Evolutionary conservation across 129 eudicot genomes (phyloP).

Genomic region (Helichrysum umbraculigerum): DNA sequence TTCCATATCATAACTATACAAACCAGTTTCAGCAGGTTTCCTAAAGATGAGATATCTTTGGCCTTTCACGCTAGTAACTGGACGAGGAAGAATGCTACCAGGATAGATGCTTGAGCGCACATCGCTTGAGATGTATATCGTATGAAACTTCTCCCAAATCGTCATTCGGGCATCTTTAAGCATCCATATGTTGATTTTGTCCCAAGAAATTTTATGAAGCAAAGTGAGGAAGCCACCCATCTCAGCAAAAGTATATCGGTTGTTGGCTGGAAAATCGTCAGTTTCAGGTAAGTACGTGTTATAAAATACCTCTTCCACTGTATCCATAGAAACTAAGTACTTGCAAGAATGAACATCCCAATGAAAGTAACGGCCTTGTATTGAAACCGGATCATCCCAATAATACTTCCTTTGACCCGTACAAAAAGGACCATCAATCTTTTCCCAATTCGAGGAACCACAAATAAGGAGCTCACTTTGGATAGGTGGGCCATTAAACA

Average conservation of each 20-base stretch:
- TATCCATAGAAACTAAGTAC: slow-evolving; percentile 35
- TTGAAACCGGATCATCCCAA: slow-evolving; percentile 37
- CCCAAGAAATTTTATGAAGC: neutral
- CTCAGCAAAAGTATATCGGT: slow-evolving; percentile 19
- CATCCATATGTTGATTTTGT: slow-evolving; percentile 28
- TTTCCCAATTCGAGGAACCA: slow-evolving; percentile 19
- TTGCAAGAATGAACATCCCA: slow-evolving; percentile 35
- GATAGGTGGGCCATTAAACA: slow-evolving; percentile 28
- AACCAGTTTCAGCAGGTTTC: slow-evolving; percentile 8
- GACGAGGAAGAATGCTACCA: slow-evolving; percentile 4
- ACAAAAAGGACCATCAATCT: slow-evolving; percentile 16
- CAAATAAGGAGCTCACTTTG: slow-evolving; percentile 33
- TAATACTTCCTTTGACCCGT: slow-evolving; percentile 14
- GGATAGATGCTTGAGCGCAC: slow-evolving; percentile 7
- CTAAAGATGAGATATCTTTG: slow-evolving; percentile 25
- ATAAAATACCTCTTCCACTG: slow-evolving; percentile 30
- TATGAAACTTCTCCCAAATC: slow-evolving; percentile 22
- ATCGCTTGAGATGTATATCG: neutral
- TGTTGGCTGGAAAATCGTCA: neutral
- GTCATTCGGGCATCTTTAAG: slow-evolving; percentile 31
- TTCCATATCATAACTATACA: slow-evolving; percentile 27
- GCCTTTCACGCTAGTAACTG: slow-evolving; percentile 20
- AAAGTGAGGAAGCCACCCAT: slow-evolving; percentile 32
- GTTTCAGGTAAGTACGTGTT: slow-evolving; percentile 17
- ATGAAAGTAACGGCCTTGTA: slow-evolving; percentile 33